A percentile compares a stretch with the other conserved stretches of the same genome.
Conservation (phyloP, 805 yeast genomes). For the Wickerhamomyces pijperi region DNA sequence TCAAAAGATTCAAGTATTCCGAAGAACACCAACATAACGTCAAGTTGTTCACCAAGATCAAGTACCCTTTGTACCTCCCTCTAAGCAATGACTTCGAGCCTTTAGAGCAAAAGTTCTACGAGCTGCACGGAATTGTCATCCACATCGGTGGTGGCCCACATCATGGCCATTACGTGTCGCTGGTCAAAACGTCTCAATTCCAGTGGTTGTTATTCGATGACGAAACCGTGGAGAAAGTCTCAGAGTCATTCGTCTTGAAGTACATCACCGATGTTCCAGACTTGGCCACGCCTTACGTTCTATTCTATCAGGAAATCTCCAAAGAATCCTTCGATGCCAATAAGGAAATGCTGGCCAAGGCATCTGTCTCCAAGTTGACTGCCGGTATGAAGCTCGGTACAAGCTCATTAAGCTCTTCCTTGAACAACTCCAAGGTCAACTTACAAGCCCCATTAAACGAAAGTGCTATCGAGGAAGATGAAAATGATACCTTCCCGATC, state of each 20-base stretch:
- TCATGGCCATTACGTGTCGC: constrained; percentile 90
- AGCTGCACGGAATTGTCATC: constrained; percentile 75
- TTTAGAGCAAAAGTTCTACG: constrained; percentile 56
- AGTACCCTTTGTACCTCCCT: constrained; percentile 64
- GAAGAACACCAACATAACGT: constrained; percentile 74
- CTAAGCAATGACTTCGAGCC: constrained; percentile 39
- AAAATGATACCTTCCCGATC: constrained; percentile 1
- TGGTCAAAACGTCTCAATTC: constrained; percentile 63
- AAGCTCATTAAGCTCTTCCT: not conserved
- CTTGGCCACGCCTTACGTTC: constrained; percentile 81
- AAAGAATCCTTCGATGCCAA: constrained; percentile 21
- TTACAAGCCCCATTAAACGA: not conserved
- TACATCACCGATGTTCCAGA: constrained; percentile 87
- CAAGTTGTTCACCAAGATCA: constrained; percentile 76
- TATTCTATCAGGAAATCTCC: constrained; percentile 62
- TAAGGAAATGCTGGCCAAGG: not conserved
- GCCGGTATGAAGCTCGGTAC: not conserved
- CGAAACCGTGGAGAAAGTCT: constrained; percentile 84
- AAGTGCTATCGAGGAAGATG: not conserved
- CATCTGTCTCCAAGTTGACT: not conserved
- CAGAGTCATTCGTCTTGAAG: constrained; percentile 68
- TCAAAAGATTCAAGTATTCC: constrained; percentile 86
- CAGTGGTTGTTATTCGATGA: constrained; percentile 95
- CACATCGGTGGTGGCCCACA: constrained; percentile 97
- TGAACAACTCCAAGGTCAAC: not conserved